Base-by-base conservation (phyloP, 2,329 filamentous ascomycete species). In the Thielaviopsis musarum region DNA sequence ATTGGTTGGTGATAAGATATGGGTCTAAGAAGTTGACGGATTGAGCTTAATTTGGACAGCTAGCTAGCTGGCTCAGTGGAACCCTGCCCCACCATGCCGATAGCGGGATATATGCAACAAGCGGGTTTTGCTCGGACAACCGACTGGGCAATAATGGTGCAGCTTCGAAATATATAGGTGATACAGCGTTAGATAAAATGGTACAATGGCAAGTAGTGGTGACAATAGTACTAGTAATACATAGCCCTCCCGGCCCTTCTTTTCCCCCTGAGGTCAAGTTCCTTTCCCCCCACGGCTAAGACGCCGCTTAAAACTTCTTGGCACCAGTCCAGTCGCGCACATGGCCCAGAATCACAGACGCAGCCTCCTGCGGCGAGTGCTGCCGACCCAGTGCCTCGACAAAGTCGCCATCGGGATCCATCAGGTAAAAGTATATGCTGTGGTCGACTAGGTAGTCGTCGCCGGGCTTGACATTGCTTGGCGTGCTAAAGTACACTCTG, bases 351-450 rank as follows among this genome's bases (percentile, higher is more conserved):
- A 98, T 96, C 61, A 96, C 75, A 72, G 83, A 84, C 6, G 91
- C 87, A 1, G 85, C 93, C 67, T 88, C 81, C 63, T 93, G 85
- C 0, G 91, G 88, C 51, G 88, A 95, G 73, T 97, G 91, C 73
- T 98, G 93, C 63, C 93, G 79, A 19, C 93, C 93, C 67, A 98
- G 84, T 13, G 91, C 94, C 75, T 98, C 94, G 28, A 98, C 91
- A 71, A 98, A 98, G 70, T 98, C 91, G 21, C 91, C 91, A 66
- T 97, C 91, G 0, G 93, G 93, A 70, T 97, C 93, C 93, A 98
- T 98, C 65, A 98, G 74, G 72, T 98, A 98, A 68, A 98, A 98
- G 77, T 98, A 98, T 66, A 98, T 98, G 71, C 90, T 96, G 75
- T 98, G 93, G 71, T 98, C 93, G 13, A 98, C 93, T 66, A 98